Percentiles rank a stretch among this genome's conserved stretches.
These are phyloP conservation scores for Vickermania spadyakhi DNA, from an alignment of 208 protist genomes.

Conservation along the genomic window DNA sequence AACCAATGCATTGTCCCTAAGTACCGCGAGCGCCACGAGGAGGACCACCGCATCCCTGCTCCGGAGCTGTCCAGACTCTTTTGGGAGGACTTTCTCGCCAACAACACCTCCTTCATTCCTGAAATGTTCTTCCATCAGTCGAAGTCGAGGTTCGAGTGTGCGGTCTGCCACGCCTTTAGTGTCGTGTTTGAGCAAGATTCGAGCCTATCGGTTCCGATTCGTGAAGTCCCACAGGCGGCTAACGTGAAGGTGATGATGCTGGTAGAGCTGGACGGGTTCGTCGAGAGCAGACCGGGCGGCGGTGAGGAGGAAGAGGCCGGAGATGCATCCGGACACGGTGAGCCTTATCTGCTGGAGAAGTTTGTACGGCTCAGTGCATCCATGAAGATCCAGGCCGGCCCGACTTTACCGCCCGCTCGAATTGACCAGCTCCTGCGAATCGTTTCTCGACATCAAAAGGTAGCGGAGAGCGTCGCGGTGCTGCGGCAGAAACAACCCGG, in stretches of 20 bases:
- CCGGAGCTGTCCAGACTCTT: conserved; percentile 61
- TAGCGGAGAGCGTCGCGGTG: not conserved
- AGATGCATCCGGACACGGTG: too few species aligned
- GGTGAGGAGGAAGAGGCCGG: too few species aligned
- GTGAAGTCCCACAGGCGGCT: conserved; percentile 21
- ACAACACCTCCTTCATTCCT: conserved; percentile 67
- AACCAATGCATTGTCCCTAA: conserved; percentile 62
- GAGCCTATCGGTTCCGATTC: conserved; percentile 51
- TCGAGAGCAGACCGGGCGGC: too few species aligned
- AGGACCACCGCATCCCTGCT: conserved; percentile 53
- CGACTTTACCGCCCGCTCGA: not conserved
- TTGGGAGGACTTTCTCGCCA: conserved; percentile 84
- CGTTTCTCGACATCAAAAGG: not conserved
- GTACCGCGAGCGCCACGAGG: conserved; percentile 78
- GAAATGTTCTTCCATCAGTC: conserved; percentile 76
- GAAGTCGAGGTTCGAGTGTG: conserved; percentile 56
- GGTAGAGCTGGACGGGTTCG: too few species aligned
- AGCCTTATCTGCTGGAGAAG: too few species aligned
- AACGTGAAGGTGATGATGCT: conserved; percentile 23
- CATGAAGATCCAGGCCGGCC: not conserved
- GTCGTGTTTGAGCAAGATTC: conserved; percentile 76
- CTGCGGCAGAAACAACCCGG: too few species aligned
- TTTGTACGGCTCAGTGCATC: not conserved
- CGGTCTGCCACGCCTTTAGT: conserved; percentile 42
- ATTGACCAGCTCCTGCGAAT: not conserved